phyloP scores from a whole-genome alignment of 2,329 filamentous ascomycete genomes.

The Aspergillus caelatus region DNA sequence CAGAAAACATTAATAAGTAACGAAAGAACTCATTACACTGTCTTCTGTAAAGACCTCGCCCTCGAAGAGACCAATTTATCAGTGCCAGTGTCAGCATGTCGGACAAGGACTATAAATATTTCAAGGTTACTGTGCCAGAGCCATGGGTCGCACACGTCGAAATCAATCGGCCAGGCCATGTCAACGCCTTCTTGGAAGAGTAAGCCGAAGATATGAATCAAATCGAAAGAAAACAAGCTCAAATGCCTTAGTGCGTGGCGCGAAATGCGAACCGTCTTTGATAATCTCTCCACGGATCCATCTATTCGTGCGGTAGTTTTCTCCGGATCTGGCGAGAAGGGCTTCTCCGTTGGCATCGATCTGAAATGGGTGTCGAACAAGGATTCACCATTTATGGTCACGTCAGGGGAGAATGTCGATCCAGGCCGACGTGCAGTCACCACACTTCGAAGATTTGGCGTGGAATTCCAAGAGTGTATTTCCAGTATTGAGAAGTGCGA shows the following conservation, averaged over 20 bases:
- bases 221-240: background rate
- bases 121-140: background rate
- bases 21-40: no score
- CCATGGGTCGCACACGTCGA: background rate
- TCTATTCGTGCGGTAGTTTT: background rate
- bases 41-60: no score
- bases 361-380: background rate
- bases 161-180: background rate
- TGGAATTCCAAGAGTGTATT: background rate
- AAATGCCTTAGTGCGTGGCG: background rate
- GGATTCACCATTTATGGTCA: background rate
- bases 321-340: background rate
- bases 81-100: background rate
- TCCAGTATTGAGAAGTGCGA: background rate
- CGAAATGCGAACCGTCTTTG: background rate
- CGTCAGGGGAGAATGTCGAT: background rate
- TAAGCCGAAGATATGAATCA: background rate
- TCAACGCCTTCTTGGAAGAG: background rate
- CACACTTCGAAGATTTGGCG: background rate
- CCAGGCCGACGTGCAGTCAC: background rate
- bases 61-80: no score
- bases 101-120: background rate
- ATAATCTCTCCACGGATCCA: background rate
- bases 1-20: no score
- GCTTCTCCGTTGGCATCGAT: background rate